Evolutionary conservation across 1,139 yeast genomes (phyloP).

Genomic region (Hansenula sp.): DNA sequence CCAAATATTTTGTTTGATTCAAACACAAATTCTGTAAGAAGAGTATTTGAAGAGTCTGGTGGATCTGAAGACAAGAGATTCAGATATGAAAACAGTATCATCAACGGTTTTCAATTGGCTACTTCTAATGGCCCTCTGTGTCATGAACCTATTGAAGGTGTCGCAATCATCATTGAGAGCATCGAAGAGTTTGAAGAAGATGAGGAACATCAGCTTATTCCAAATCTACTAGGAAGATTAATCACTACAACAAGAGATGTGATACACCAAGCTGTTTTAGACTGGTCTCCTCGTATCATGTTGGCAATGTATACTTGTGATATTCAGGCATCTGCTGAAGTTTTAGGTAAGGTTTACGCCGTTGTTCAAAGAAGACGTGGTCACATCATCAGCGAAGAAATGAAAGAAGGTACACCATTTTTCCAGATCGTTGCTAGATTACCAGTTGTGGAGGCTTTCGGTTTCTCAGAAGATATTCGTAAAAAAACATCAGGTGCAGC

Average conservation of each 20-base stretch:
- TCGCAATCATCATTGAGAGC: conserved; percentile 48
- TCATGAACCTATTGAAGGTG: conserved; percentile 84
- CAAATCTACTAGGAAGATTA: conserved; percentile 60
- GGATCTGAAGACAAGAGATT: conserved; percentile 26
- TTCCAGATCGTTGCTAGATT: conserved; percentile 81
- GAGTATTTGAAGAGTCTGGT: conserved; percentile 24
- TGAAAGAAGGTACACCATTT: conserved; percentile 98
- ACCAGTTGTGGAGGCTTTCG: conserved; percentile 96
- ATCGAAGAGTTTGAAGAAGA: conserved; percentile 33
- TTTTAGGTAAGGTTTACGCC: conserved; percentile 90
- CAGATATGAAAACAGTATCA: conserved; percentile 60
- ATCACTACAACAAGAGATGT: conserved; percentile 72
- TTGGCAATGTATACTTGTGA: conserved; percentile 94
- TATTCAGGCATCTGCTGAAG: conserved; percentile 93
- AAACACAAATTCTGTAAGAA: conserved; percentile 34
- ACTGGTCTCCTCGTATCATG: conserved; percentile 85
- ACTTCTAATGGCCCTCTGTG: conserved; percentile 84
- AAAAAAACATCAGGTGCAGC: conserved; percentile 97
- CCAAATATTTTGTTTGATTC: conserved; percentile 71
- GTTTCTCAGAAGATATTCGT: conserved; percentile 91
- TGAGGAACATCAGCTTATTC: conserved; percentile 24
- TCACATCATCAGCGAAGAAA: conserved; percentile 79
- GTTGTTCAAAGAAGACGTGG: conserved; percentile 92
- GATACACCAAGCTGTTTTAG: conserved; percentile 65
- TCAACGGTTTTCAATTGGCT: conserved; percentile 85